Evolutionary conservation across 768 basidiomycete genomes (phyloP), one percentile per base, ranked within the genome.

Genomic region (Pisolithus microcarpus): DNA sequence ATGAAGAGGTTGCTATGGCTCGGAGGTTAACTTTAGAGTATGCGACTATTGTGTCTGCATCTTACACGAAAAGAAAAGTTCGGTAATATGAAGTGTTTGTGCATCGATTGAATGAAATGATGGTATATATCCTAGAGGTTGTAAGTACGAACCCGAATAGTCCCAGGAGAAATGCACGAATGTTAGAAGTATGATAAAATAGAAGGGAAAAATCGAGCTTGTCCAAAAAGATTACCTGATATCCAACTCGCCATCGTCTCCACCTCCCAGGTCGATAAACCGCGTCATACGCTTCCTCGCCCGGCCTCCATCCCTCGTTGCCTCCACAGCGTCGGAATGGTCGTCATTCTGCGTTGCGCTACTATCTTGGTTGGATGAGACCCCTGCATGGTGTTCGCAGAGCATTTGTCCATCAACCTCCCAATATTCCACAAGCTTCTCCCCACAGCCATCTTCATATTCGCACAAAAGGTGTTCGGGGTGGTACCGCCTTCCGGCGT

Each of bases 1-100:
- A 75, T 96, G 46, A 97, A 94, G 75, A 75, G 91, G 56, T 70
- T 95, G 63, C 68, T 95, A 52, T 95, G 92, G 92, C 68, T 95
- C 44, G 88, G 90, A 45, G 78, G 85, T 56, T 89, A 65, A 55
- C 24, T 24, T 43, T 24, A 31, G 30, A 38, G 28, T 34, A 34
- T 34, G 11, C 57, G 45, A 37, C 49, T 53, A n/a, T 56, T 30
- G 7, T 43, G 23, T 43, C 34, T 21, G 48, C 39, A 49, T 42
- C 34, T 34, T 34, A 34, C 13, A 34, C 11, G 34, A 34, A 34
- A 31, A 34, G n/a, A 34, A 34, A 34, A 34, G 34, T 13, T 34
- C 34, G 5, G 13, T 34, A 34, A 13, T 15, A 4, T 34, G 11
- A 34, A 34, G 34, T 15, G 34, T 15, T 34, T 34, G 34, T 34